Base-by-base conservation (phyloP, 2,329 filamentous ascomycete species). In the Chaetothyriales sp. region DNA sequence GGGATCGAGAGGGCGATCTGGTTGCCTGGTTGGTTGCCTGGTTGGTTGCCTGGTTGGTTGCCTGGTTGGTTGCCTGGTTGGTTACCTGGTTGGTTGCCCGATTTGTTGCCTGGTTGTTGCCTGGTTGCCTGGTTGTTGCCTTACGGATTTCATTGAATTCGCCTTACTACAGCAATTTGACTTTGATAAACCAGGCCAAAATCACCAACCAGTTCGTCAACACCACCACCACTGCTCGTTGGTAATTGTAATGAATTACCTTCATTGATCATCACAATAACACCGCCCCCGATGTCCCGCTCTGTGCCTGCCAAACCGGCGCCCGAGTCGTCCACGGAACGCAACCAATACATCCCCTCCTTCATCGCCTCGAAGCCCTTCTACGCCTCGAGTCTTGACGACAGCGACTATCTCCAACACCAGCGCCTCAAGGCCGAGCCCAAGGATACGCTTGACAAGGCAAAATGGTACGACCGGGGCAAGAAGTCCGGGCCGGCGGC, bases 301-400 rank as follows among this genome's bases (percentile, higher is more conserved):
- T 40, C 33, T 2, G 33, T 13, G 13, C 33, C 33, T 4, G 10
- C 33, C 33, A 40, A 40, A 40, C 56, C 20, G 50, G 55, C 13
- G 2, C 51, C 54, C 2, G 53, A 59, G 40, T 50, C 53, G 13
- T 56, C 57, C 20, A 15, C 33, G 10, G 33, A 40, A 13, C 88
- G 92, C 69, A 98, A 98, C 77, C 83, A 95, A 68, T 98, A 98
- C 75, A 98, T 98, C 64, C 92, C 92, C 5, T 82, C 86, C 50
- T 98, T 95, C 76, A 98, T 98, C 72, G 89, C 89, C 62, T 95
- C 95, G 69, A 89, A 94, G 61, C 92, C 92, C 4, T 98, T 98
- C 71, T 98, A 97, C 69, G 82, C 94, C 51, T 81, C 79, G 61
- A 86, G 89, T 65, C 83, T 83, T 59, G 80, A 83, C 54, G 78